Conservation (phyloP, 2,329 filamentous ascomycete species). For the Scedosporium dehoogii region DNA sequence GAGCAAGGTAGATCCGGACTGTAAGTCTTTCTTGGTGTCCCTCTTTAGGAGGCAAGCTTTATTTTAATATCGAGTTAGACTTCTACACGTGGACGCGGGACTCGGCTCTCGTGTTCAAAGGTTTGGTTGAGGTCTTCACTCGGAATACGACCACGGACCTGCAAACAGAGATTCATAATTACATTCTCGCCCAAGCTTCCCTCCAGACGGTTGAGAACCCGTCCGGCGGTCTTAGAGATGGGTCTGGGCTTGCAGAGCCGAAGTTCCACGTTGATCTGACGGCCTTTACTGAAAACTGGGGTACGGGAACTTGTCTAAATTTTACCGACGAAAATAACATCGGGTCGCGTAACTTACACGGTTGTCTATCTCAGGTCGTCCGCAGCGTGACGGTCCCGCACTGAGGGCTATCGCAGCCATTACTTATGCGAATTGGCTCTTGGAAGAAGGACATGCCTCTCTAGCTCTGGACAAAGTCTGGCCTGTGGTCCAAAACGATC, state of each 20-base stretch:
- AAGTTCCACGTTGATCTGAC: constrained; percentile 60
- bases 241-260: constrained; percentile 55
- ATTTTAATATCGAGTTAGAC: constrained; percentile 34
- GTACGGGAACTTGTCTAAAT: not conserved
- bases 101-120: constrained; percentile 59
- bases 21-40: constrained; percentile 25
- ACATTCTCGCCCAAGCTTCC: constrained; percentile 55
- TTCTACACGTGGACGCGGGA: constrained; percentile 75
- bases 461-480: constrained; percentile 50
- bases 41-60: not conserved
- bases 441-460: constrained; percentile 52
- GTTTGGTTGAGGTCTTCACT: constrained; percentile 53
- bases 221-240: constrained; percentile 43
- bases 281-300: constrained; percentile 57
- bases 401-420: constrained; percentile 66
- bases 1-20: constrained; percentile 41
- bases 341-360: not conserved
- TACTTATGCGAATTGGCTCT: constrained; percentile 61
- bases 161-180: constrained; percentile 54
- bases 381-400: constrained; percentile 70
- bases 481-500: constrained; percentile 67
- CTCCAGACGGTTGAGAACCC: constrained; percentile 61
- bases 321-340: not conserved
- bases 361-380: constrained; percentile 39
- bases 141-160: constrained; percentile 39